Conservation (phyloP, 108 stramenopile genomes). For the Skeletonema tropicum region DNA sequence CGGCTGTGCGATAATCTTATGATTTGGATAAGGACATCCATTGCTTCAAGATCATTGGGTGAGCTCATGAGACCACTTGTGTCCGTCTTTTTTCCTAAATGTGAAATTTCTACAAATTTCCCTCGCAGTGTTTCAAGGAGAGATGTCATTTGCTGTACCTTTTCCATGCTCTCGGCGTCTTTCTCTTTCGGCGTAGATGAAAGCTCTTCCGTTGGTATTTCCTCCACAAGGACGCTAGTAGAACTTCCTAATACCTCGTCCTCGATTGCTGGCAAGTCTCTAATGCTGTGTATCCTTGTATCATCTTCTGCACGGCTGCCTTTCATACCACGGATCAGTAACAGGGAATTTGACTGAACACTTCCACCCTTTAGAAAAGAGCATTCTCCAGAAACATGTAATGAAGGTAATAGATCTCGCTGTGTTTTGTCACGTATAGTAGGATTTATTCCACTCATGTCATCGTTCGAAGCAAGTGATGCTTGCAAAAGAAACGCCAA, state of each 20-base stretch:
- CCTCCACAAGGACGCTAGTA: not conserved
- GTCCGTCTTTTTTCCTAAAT: slow-evolving; percentile 25
- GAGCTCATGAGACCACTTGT: slow-evolving; percentile 29
- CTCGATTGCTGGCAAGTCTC: slow-evolving; percentile 36
- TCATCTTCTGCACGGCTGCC: slow-evolving; percentile 3
- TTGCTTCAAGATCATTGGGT: slow-evolving; percentile 27
- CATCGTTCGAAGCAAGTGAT: slow-evolving; percentile 17
- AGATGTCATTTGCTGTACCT: slow-evolving; percentile 31
- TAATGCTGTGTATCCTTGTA: slow-evolving; percentile 13
- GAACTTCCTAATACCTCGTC: slow-evolving; percentile 3
- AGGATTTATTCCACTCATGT: not conserved
- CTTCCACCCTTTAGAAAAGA: slow-evolving; percentile 34
- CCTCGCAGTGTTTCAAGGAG: slow-evolving; percentile 40
- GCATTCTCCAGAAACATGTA: slow-evolving; percentile 33
- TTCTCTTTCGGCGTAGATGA: not conserved
- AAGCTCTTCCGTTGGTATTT: not conserved
- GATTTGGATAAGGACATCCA: slow-evolving; percentile 31
- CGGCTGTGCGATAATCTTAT: slow-evolving; percentile 26
- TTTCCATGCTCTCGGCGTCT: slow-evolving; percentile 20
- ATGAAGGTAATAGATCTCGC: slow-evolving; percentile 24
- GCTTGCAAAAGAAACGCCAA: slow-evolving; percentile 35
- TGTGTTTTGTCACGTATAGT: slow-evolving; percentile 3
- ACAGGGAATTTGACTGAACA: slow-evolving; percentile 32
- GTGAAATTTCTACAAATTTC: slow-evolving; percentile 41
- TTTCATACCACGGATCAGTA: slow-evolving; percentile 25